These are phyloP conservation scores for Diplodia scrobiculata DNA, from an alignment of 2,329 filamentous ascomycete genomes.

Conservation along the genomic window DNA sequence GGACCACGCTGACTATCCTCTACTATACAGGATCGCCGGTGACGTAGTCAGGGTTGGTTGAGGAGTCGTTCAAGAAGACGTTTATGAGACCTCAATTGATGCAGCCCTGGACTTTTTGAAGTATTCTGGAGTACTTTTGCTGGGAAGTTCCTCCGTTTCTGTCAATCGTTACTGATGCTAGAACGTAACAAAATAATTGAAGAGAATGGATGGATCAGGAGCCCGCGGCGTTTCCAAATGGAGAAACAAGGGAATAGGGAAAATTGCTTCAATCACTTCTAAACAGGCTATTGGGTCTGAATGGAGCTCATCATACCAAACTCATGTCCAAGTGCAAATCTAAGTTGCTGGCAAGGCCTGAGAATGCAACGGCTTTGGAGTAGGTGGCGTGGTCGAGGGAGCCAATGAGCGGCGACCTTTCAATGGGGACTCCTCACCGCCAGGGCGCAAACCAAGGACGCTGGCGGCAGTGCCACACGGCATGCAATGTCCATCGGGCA, in stretches of 20 bases:
- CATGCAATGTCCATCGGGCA: background rate
- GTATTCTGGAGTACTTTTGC: background rate
- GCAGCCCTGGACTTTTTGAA: background rate
- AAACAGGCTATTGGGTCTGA: background rate
- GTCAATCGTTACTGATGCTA: background rate
- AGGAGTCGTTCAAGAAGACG: background rate
- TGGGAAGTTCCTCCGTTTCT: background rate
- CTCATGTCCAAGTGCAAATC: too few species aligned
- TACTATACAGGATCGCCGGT: slow-evolving; percentile 9
- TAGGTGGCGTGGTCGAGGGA: background rate
- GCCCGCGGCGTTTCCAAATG: background rate
- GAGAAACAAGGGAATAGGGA: background rate
- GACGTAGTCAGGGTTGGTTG: background rate
- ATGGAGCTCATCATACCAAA: too few species aligned
- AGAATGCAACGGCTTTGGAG: background rate
- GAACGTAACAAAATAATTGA: background rate
- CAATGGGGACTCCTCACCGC: background rate
- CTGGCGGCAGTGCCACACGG: slow-evolving; percentile 8
- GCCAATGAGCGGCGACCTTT: background rate
- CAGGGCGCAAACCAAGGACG: background rate
- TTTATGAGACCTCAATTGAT: background rate
- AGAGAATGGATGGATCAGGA: background rate
- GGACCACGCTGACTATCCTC: slow-evolving; percentile 37
- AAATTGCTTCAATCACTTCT: background rate
- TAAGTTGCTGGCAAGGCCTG: background rate